Percentiles rank a stretch among this genome's conserved stretches.
These are phyloP conservation scores for Kazachstania kunashirensis DNA, from an alignment of 805 yeast species.

Conservation along the genomic window DNA sequence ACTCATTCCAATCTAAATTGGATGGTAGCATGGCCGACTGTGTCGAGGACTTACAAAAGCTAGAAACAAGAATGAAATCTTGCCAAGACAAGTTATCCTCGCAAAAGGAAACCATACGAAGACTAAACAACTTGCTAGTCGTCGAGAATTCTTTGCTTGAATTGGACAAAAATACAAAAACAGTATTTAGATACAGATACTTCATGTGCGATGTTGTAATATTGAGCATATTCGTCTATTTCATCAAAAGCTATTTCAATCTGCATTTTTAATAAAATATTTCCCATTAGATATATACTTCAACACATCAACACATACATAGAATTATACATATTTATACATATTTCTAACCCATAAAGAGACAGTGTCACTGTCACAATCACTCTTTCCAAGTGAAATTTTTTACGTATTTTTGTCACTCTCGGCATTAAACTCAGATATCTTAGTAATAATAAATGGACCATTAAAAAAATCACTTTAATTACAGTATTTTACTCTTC, in stretches of 20 bases:
- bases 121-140: conserved; percentile 17
- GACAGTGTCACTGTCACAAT: too few relatives aligned
- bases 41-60: conserved; percentile 16
- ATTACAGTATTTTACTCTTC: too few relatives aligned
- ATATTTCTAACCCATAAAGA: too few relatives aligned
- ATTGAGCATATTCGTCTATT: conserved; percentile 1
- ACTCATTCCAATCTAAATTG: conserved; percentile 19
- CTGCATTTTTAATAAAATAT: too few relatives aligned
- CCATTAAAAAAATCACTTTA: too few relatives aligned
- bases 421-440: too few relatives aligned
- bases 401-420: too few relatives aligned
- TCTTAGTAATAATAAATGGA: too few relatives aligned
- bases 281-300: too few relatives aligned
- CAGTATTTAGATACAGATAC: conserved; percentile 7
- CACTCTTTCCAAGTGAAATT: too few relatives aligned
- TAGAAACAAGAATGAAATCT: conserved; percentile 21
- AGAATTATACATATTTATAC: too few relatives aligned
- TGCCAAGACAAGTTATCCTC: conserved; percentile 14
- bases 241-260: background rate
- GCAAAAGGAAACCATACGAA: conserved; percentile 21
- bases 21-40: conserved; percentile 8
- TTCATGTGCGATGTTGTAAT: conserved; percentile 6
- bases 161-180: conserved; percentile 1
- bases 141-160: conserved; percentile 4
- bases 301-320: too few relatives aligned